Base-by-base conservation (phyloP, 192 early-diverging fungal genomes). In the Backusella mclennaniae region DNA sequence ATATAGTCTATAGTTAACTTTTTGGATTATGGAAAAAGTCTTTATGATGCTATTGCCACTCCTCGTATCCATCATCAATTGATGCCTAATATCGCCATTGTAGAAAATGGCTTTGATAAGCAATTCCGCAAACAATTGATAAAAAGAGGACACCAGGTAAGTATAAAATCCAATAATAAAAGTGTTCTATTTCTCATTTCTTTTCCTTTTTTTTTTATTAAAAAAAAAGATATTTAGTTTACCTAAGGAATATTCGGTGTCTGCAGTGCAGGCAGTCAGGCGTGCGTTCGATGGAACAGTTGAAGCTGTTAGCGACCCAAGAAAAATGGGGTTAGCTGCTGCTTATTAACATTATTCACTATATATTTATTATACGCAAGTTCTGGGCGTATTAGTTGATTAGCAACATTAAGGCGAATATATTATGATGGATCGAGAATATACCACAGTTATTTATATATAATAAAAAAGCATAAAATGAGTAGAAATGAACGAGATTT, bases 31-130 rank as follows among this genome's bases (percentile, higher is more conserved):
- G 86, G 84, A 3, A 83, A 91, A 83, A 85, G 84, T 42, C 74
- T 95, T 0, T 87, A 87, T 71, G 75, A 89, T 23, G 95, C 97
- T 0, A 84, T 98, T 0, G 88, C 90, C 44, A 59, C 76, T 39
- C 92, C 94, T 6, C 89, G 97, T 19, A 76, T 95, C 38, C 97
- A 99, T 80, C 95, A 97, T 80, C 97, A 99, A 82, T 87, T 99
- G 70, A 79, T 97, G 74, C 97, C 97, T 4, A 84, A 97, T 76
- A 71, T 82, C 68, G 88, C 87, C n/a, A 74, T 75, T 38, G 79
- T 87, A 3, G 89, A 92, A 71, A 75, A 85, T 23, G 80, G 73
- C 69, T 89, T 67, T 80, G 52, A 77, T 81, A 73, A 19, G 46
- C 77, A 29, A 46, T 69, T 66, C 66, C 75, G 66, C 59, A 49